These are phyloP conservation scores for Suillus decipiens DNA, from an alignment of 768 basidiomycete species.

Conservation along the genomic window DNA sequence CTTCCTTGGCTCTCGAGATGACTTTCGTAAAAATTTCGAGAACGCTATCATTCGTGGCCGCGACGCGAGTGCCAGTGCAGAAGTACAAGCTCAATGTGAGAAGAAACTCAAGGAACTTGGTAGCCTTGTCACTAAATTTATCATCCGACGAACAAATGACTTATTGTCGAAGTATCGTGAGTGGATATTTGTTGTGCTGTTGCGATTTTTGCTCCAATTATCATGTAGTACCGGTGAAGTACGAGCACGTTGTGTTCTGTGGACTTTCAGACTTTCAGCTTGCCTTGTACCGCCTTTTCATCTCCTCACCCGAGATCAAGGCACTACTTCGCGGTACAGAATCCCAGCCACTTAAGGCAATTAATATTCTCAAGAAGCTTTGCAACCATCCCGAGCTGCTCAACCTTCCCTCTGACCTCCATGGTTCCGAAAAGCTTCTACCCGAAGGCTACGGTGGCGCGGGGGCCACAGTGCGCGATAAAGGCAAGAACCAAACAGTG, in stretches of 20 bases:
- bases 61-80: constrained; percentile 82
- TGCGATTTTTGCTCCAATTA: constrained; percentile 13
- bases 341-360: constrained; percentile 95
- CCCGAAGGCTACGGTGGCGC: constrained; percentile 80
- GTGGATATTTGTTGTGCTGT: constrained; percentile 33
- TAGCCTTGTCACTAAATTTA: constrained; percentile 86
- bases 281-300: constrained; percentile 85
- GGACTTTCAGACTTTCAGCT: constrained; percentile 81
- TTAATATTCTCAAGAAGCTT: constrained; percentile 91
- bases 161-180: constrained; percentile 90
- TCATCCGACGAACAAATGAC: constrained; percentile 93
- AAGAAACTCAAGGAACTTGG: constrained; percentile 91
- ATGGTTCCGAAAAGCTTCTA: constrained; percentile 77
- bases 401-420: constrained; percentile 80
- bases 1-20: constrained; percentile 82
- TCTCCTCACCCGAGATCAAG: constrained; percentile 90
- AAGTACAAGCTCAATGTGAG: constrained; percentile 78
- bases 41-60: constrained; percentile 88
- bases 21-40: constrained; percentile 96
- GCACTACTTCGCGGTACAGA: constrained; percentile 83
- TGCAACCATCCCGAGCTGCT: constrained; percentile 95
- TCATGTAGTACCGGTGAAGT: constrained; percentile 90
- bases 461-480: constrained; percentile 40
- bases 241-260: constrained; percentile 97
- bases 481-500: constrained; percentile 48